Evolutionary conservation across 345 rosid genomes (phyloP).

Genomic region (Cardamine occulta): DNA sequence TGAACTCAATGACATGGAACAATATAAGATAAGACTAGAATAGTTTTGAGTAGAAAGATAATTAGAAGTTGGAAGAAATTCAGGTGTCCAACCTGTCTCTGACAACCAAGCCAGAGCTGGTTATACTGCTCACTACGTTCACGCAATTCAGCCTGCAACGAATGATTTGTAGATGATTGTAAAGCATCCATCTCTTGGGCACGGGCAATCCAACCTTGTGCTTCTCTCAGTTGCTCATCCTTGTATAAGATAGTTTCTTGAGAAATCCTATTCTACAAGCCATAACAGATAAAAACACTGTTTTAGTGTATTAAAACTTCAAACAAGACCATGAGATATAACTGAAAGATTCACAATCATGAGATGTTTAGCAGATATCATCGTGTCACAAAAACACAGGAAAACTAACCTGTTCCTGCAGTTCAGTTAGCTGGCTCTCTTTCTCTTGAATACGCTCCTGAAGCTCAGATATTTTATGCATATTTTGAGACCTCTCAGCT

Average conservation of each 20-base stretch:
- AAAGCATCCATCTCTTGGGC: slow-evolving; percentile 87
- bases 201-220: slow-evolving; percentile 80
- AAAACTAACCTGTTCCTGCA: slow-evolving; percentile 86
- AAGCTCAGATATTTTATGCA: slow-evolving; percentile 78
- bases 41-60: slow-evolving; percentile 9
- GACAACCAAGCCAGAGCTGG: slow-evolving; percentile 92
- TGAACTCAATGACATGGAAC: slow-evolving; percentile 46
- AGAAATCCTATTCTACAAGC: slow-evolving; percentile 78
- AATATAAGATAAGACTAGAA: slow-evolving; percentile 25
- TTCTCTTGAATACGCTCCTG: slow-evolving; percentile 93
- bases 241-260: slow-evolving; percentile 78
- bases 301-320: slow-evolving; percentile 3
- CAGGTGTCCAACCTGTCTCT: slow-evolving; percentile 76
- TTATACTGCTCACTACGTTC: slow-evolving; percentile 83
- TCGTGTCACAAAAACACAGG: background rate
- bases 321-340: slow-evolving; percentile 9
- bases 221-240: slow-evolving; percentile 87
- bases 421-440: slow-evolving; percentile 78
- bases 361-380: slow-evolving; percentile 14
- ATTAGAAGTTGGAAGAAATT: slow-evolving; percentile 6
- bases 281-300: slow-evolving; percentile 32
- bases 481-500: slow-evolving; percentile 85
- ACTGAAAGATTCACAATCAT: slow-evolving; percentile 15
- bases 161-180: slow-evolving; percentile 71
- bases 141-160: slow-evolving; percentile 78